Evolutionary conservation across 148 eudicot species (phyloP), one percentile per base, ranked within the genome.

Genomic region (Heliamphora exappendiculata): DNA sequence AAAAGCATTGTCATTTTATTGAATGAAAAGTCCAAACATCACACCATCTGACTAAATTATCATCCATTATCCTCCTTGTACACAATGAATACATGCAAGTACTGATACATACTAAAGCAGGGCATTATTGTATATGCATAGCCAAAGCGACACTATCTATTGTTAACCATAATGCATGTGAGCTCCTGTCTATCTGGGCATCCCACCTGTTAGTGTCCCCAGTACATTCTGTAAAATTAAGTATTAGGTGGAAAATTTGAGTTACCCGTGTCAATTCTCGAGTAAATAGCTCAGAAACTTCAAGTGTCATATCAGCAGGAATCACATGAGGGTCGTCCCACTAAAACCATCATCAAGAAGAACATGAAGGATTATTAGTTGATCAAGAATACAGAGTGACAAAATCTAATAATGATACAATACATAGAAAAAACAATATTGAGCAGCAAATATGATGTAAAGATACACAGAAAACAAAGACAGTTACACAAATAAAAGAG

Each of bases 181-280:
- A 49, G 31, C 10, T 45, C 0, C 9, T 67, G 8, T 11, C 22
- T n/a, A 41, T 67, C 31, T 24, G 8, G 34, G 50, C 19, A 67
- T 59, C 29, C 2, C 36, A 75, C 60, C 70, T 1, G 36, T 24
- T 51, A 36, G 13, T 29, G 22, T 70, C 73, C 54, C 42, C 9
- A 22, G 33, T 3, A 36, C 14, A 29, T 5, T 4, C 24, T 8
- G 7, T 8, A 67, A 34, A 74, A 10, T 7, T 3, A n/a, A 12
- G 60, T 26, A 55, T 14, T 26, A 41, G 28, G 19, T n/a, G 51
- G 79, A 17, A 75, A 57, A 68, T 36, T 49, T 67, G 71, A 85
- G 11, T 84, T 91, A 94, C 98, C 91, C 98, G 83, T 63, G 90
- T 85, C 82, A 94, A 86, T 85, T 94, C 98, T 76, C 98, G 87